Percentiles rank a stretch among this genome's conserved stretches.
Evolutionary conservation across 768 basidiomycete genomes (phyloP).

Genomic region (Tulasnella sp.): DNA sequence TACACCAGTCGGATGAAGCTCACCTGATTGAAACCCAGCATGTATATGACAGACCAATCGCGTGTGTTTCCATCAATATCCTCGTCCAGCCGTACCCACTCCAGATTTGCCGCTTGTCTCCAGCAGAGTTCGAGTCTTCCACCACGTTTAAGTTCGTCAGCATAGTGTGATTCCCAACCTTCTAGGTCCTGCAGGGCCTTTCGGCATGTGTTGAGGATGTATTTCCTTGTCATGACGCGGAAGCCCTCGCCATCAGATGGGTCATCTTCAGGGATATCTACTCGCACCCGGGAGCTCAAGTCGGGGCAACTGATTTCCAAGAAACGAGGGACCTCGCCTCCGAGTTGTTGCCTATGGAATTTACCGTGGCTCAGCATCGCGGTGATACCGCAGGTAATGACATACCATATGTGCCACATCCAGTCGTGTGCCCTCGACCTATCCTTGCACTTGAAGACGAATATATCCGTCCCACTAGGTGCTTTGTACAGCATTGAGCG

Average conservation of each 20-base stretch:
- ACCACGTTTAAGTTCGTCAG: constrained; percentile 41
- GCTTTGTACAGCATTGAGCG: constrained; percentile 31
- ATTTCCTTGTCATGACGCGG: constrained; percentile 44
- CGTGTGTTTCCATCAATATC: constrained; percentile 50
- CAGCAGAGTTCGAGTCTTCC: constrained; percentile 62
- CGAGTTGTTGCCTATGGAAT: constrained; percentile 49
- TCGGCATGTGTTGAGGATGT: constrained; percentile 50
- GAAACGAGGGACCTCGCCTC: constrained; percentile 52
- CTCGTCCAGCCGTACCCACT: constrained; percentile 74
- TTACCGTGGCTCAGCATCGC: not conserved
- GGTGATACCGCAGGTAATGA: not conserved
- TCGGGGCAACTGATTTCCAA: constrained; percentile 62
- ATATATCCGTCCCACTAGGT: constrained; percentile 64
- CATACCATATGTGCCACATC: constrained; percentile 77
- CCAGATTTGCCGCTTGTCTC: constrained; percentile 57
- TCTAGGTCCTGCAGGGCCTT: constrained; percentile 41
- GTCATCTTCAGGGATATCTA: constrained; percentile 50
- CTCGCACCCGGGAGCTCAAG: constrained; percentile 50
- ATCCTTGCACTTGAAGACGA: constrained; percentile 69
- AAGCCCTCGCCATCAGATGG: constrained; percentile 33
- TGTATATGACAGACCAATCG: constrained; percentile 63
- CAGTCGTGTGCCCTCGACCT: constrained; percentile 74
- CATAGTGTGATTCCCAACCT: constrained; percentile 52
- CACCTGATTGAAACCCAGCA: constrained; percentile 62
- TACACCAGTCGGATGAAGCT: constrained; percentile 21